A percentile compares a stretch with the other conserved stretches of the same genome.
phyloP scores from a whole-genome alignment of 495 filamentous ascomycete genomes.

The Parathielavia hyrcaniae region DNA sequence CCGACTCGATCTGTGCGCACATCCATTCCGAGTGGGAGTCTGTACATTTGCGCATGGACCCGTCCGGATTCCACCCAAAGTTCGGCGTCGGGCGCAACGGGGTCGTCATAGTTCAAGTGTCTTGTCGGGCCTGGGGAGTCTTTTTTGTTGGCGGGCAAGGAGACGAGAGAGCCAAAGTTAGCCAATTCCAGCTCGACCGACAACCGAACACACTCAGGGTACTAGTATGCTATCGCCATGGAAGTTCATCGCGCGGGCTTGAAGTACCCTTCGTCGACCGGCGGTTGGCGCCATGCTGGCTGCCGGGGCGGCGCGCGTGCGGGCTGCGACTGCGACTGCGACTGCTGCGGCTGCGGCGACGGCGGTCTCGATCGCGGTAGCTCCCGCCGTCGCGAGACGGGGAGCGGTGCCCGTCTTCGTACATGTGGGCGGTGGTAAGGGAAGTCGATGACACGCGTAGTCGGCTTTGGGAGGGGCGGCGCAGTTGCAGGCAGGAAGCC shows the following conservation, averaged over 20 bases:
- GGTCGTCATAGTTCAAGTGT: conserved; percentile 33
- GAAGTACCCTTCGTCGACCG: conserved; percentile 44
- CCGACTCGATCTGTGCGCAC: too few species aligned
- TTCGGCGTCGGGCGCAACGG: conserved; percentile 18
- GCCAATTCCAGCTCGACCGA: conserved; percentile 23
- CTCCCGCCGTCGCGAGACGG: conserved; percentile 20
- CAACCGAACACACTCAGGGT: conserved; percentile 16
- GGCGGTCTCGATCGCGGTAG: conserved; percentile 19
- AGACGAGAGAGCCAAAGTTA: conserved; percentile 25
- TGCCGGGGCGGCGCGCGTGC: conserved; percentile 23
- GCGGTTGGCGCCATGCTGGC: conserved; percentile 30
- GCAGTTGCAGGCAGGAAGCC: neutral
- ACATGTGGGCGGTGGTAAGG: conserved; percentile 18
- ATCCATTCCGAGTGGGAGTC: neutral
- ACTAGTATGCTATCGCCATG: conserved; percentile 9
- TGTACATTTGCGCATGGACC: neutral
- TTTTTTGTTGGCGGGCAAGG: conserved; percentile 20
- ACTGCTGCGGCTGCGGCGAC: conserved; percentile 1
- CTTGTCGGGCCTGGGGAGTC: conserved; percentile 23
- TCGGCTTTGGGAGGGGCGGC: neutral
- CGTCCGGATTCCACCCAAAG: conserved; percentile 10
- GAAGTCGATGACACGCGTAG: neutral
- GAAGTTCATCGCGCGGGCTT: conserved; percentile 31
- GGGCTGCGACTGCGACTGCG: conserved; percentile 14
- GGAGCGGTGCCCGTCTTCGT: conserved; percentile 20